Base-by-base conservation (phyloP, 2,329 filamentous ascomycete species). In the Monilinia aucupariae region DNA sequence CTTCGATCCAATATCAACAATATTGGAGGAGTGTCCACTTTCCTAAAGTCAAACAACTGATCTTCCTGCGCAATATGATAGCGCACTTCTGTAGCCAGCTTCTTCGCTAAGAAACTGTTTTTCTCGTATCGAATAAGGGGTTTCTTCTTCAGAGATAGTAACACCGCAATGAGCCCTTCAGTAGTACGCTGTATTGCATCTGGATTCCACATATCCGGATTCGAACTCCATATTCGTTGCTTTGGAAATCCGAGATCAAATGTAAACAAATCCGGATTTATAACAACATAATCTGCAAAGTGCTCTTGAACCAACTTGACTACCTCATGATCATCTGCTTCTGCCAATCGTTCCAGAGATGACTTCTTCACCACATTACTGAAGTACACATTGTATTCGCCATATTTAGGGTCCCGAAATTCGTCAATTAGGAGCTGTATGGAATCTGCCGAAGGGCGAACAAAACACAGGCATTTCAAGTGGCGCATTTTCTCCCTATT, bases 361-460 rank as follows among this genome's bases (percentile, higher is more conserved):
- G 94, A 97, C 77, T 99, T 99, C 76, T 96, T 96, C 73, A 94
- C 88, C 64, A 99, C 89, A 75, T 99, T 99, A 80, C 92, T 97
- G 76, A 99, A 96, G 76, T 96, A 97, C 63, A 99, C 84, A 73
- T 96, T 86, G 77, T 99, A 99, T 78, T 99, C 94, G 68, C 94
- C 93, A 71, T 99, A 99, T 74, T 92, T 97, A 5, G 94, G 96
- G 56, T 97, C 93, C 65, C 94, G 85, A 62, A 99, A 82, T 78
- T 99, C 94, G 73, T 99, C 94, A 69, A 99, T 93, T 60, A 99
- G 83, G 66, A 90, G 85, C 74, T 99, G 92, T 73, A 97, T 92
- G 6, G 93, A 96, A 69, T 96, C 91, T 15, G 93, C 84, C 0
- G 93, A 96, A 9, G 94, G 94, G 48, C 96, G 88, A 54, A 99